Base-by-base conservation (phyloP, 768 basidiomycete genomes). In the Suillus lakei region DNA sequence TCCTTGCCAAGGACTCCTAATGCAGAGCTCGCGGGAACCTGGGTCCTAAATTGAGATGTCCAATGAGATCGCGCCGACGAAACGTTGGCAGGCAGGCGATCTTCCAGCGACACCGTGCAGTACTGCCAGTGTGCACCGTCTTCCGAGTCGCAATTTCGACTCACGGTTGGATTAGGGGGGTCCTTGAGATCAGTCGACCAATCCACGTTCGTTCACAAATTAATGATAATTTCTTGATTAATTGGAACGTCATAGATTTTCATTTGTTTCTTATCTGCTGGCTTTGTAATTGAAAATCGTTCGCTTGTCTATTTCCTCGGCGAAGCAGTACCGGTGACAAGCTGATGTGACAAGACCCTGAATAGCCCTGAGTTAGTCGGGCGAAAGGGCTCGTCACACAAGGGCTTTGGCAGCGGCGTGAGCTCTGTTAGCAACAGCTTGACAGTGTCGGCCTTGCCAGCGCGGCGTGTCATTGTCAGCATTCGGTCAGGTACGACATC, bases 181-280 rank as follows among this genome's bases (percentile, higher is more conserved):
- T 6, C 2, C 58, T 54, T 5, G 32, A 51, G 50, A 54, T 54
- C 53, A 54, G 53, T 54, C 32, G 53, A 54, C 53, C 53, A 32
- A 32, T 54, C 32, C 32, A 32, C 32, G 32, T 54, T n/a, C 53
- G 32, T 32, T 21, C 18, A 32, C 2, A 54, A 54, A 54, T 54
- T 54, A 54, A 54, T 54, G 53, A 54, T 18, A 54, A 30, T 54
- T 13, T 21, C 21, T 54, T 32, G 53, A 54, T 54, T 54, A 32
- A 54, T 54, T 54, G 21, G 30, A 32, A 54, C 30, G 53, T 54
- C 53, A 32, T 54, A n/a, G 53, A 54, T 54, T 54, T 54, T 54
- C 53, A 54, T 54, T 54, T 54, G 3, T 21, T 30, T 32, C 53
- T 54, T 54, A 54, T 54, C 53, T 54, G 32, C 21, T 54, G 21